Evolutionary conservation across 495 filamentous ascomycete species (phyloP).

Genomic region (Peziza echinospora): DNA sequence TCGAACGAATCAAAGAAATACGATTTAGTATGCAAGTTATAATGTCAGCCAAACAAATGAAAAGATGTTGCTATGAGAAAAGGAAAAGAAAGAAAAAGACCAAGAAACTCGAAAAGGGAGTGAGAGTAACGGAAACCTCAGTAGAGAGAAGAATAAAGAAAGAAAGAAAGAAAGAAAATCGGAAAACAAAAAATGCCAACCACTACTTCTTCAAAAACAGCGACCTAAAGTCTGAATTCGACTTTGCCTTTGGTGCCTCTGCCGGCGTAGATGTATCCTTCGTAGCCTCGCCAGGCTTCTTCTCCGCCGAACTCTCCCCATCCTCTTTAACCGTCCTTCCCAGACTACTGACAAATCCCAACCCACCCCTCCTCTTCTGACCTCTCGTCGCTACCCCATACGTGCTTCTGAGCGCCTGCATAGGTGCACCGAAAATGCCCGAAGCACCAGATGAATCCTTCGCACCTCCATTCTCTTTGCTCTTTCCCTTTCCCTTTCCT

Average conservation of each 20-base stretch:
- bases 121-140: too few relatives aligned
- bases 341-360: slow-evolving; percentile 26
- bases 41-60: too few relatives aligned
- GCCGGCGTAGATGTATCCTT: slow-evolving; percentile 11
- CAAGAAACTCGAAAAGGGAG: too few relatives aligned
- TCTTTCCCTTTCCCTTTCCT: slow-evolving; percentile 30
- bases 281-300: slow-evolving; percentile 6
- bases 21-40: too few relatives aligned
- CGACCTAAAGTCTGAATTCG: slow-evolving; percentile 70
- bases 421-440: slow-evolving; percentile 24
- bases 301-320: slow-evolving; percentile 29
- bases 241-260: slow-evolving; percentile 32
- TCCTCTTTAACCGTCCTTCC: slow-evolving; percentile 29
- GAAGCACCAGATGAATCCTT: slow-evolving; percentile 25
- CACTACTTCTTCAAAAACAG: slow-evolving; percentile 35
- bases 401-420: slow-evolving; percentile 5
- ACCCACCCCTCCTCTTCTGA: slow-evolving; percentile 21
- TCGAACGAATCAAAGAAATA: too few relatives aligned
- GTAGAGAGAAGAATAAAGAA: neutral
- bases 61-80: too few relatives aligned
- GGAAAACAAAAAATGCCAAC: neutral
- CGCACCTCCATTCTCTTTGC: slow-evolving; percentile 26
- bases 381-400: slow-evolving; percentile 12
- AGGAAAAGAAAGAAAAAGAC: too few relatives aligned
- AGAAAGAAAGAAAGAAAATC: neutral